Base-by-base conservation (phyloP, 202 grass and related monocot genomes). In the Eragrostis tef region DNA sequence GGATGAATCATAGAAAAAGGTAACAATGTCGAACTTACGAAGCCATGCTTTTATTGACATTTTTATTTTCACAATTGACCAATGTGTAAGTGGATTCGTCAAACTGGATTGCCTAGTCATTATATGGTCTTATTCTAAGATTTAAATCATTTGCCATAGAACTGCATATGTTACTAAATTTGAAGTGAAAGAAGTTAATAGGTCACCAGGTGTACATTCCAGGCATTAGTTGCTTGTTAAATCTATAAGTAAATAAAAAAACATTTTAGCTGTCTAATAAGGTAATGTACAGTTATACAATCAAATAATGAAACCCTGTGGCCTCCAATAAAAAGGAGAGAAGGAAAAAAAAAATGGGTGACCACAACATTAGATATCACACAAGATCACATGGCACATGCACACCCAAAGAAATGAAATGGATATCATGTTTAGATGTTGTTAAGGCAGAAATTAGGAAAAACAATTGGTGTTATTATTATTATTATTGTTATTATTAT, bases 21-120 rank as follows among this genome's bases (percentile, higher is more conserved):
- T 84, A 27, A 58, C 39, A 80, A 62, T 63, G 12, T 47, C 16
- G 19, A 68, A 75, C 17, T 53, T 79, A 46, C 17, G 31, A 84
- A 73, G 45, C 50, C 53, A 19, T 20, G 42, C 34, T 51, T 72
- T 52, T 20, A 61, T 60, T 73, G 67, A 50, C 41, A 43, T 41
- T 64, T 16, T 65, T 71, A 8, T 73, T 77, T 66, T 64, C 69
- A 73, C 51, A 65, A 14, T 79, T 45, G 65, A 51, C 71, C 27
- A 47, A 50, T 63, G 64, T 34, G 15, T 17, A 70, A 70, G 46
- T 42, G n/a, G n/a, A 45, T 42, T 39, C 46, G 47, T 31, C 47
- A 72, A 78, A 54, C 72, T 49, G 41, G 67, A 87, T 47, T 20
- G 11, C 58, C 10, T 31, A 43, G 67, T 67, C 39, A 64, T 36